Conservation (phyloP, 768 basidiomycete species). For the Lactarius hengduanensis region DNA sequence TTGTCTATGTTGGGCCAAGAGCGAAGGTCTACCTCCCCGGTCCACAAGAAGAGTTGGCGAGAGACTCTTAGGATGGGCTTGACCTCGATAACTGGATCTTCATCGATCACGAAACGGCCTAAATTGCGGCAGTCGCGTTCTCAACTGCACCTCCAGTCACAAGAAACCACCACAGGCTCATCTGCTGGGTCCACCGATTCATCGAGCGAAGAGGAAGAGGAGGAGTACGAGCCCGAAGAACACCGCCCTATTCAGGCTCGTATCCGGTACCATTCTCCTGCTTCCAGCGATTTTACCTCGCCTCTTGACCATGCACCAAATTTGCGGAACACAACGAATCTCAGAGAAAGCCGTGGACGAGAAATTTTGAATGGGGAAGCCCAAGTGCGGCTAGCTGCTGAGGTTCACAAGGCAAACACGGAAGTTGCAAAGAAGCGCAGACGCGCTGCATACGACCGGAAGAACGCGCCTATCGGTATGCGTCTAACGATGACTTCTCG, state of each 20-base stretch:
- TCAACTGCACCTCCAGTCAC: constrained; percentile 10
- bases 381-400: constrained; percentile 24
- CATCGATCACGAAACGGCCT: constrained; percentile 19
- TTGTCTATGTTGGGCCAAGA: constrained; percentile 84
- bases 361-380: constrained; percentile 16
- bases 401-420: constrained; percentile 24
- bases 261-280: constrained; percentile 38
- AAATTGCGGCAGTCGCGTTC: constrained; percentile 23
- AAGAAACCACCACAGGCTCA: background rate
- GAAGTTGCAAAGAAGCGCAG: constrained; percentile 26
- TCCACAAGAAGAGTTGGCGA: constrained; percentile 36
- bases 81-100: constrained; percentile 28
- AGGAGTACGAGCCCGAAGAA: constrained; percentile 47
- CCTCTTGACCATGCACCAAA: constrained; percentile 1
- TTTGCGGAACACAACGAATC: background rate
- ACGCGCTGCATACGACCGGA: constrained; percentile 27
- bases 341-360: background rate
- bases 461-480: constrained; percentile 67
- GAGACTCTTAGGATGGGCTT: constrained; percentile 34
- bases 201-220: constrained; percentile 40
- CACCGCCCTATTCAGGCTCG: constrained; percentile 76
- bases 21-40: constrained; percentile 29
- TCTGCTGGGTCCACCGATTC: constrained; percentile 12
- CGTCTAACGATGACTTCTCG: constrained; percentile 93
- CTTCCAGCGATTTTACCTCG: constrained; percentile 1